phyloP scores from a whole-genome alignment of 2,329 filamentous ascomycete species.

The Phyllosticta citrichinensis region DNA sequence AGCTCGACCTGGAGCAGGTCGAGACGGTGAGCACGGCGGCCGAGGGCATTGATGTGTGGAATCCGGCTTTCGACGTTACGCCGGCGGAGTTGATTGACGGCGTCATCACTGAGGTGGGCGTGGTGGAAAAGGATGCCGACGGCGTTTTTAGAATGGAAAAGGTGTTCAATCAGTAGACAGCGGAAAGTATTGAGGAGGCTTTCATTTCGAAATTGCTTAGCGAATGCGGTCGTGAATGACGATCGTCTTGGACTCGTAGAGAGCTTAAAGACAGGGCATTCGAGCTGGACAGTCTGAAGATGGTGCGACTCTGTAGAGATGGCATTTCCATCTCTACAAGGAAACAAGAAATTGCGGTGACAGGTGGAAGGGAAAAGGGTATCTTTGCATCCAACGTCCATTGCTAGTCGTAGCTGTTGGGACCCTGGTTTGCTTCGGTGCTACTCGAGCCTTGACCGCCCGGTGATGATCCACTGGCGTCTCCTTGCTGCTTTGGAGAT shows the following conservation, averaged over 20 bases:
- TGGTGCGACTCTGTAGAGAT: no score
- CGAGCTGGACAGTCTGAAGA: no score
- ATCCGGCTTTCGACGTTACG: constrained; percentile 93
- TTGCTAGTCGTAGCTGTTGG: neutral
- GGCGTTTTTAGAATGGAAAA: constrained; percentile 55
- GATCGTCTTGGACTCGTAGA: neutral
- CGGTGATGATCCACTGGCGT: neutral
- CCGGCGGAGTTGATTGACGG: constrained; percentile 82
- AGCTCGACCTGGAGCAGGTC: constrained; percentile 51
- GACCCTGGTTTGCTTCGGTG: neutral
- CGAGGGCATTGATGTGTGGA: constrained; percentile 77
- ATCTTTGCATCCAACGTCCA: neutral
- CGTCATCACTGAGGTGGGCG: constrained; percentile 85
- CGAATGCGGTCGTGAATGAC: neutral
- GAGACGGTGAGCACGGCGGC: constrained; percentile 72
- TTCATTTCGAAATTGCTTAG: no score
- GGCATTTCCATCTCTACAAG: no score
- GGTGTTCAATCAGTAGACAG: constrained; percentile 25
- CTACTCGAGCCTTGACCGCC: neutral
- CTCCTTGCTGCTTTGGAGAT: neutral
- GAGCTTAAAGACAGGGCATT: neutral
- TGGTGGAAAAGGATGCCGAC: constrained; percentile 63
- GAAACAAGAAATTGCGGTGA: neutral
- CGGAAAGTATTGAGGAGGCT: no score
- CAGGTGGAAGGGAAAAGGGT: neutral